Percentiles rank a stretch among this genome's conserved stretches.
Evolutionary conservation across 768 basidiomycete species (phyloP).

Genomic region (Tulasnella sp.): DNA sequence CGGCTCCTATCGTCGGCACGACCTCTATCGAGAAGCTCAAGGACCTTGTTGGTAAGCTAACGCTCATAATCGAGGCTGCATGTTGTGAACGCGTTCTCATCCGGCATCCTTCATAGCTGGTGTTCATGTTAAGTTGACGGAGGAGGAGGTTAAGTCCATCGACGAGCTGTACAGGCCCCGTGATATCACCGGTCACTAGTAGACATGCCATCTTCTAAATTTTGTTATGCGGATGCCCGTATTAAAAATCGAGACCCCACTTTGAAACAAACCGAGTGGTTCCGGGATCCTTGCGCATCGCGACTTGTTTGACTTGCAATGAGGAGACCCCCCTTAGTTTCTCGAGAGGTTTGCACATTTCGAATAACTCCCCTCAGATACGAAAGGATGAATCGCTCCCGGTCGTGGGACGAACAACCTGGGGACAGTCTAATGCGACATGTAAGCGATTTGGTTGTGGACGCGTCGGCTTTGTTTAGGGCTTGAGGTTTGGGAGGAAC

Average conservation of each 20-base stretch:
- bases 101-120: slow-evolving; percentile 36
- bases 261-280: neutral
- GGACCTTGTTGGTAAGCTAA: slow-evolving; percentile 48
- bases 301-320: neutral
- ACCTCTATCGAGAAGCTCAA: slow-evolving; percentile 50
- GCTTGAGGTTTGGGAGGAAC: neutral
- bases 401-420: too few species aligned
- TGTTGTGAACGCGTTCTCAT: neutral
- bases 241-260: neutral
- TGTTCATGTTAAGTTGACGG: slow-evolving; percentile 49
- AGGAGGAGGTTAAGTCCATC: slow-evolving; percentile 52
- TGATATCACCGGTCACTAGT: slow-evolving; percentile 44
- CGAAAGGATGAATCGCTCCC: too few species aligned
- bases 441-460: too few species aligned
- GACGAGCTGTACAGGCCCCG: slow-evolving; percentile 52
- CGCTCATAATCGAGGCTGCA: neutral
- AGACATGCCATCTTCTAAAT: neutral
- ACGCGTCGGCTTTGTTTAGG: too few species aligned
- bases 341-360: neutral
- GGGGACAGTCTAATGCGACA: too few species aligned
- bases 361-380: too few species aligned
- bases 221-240: neutral
- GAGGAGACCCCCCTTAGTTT: neutral
- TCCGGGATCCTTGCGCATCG: neutral
- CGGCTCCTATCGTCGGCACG: slow-evolving; percentile 58